Evolutionary conservation across 176 grass and related monocot species (phyloP), one percentile per base, ranked within the genome.

Genomic region (Juncus inflexus): DNA sequence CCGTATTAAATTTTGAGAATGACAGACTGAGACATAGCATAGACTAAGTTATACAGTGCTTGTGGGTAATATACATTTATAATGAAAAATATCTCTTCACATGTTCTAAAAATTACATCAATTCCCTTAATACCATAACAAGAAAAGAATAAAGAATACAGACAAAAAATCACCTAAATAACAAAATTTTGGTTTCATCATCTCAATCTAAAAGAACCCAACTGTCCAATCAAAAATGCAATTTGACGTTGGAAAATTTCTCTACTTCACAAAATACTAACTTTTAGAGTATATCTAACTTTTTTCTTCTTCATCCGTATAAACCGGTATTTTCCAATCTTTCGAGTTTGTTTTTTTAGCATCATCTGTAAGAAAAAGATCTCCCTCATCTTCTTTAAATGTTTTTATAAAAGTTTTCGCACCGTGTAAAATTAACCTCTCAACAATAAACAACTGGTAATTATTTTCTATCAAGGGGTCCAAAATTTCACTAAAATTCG

Each of bases 371-470:
- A 96, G 87, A 57, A 72, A 78, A 74, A 91, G 87, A 79, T 97
- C 94, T n/a, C 58, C 79, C 36, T 82, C 74, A 4, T 86, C 79
- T 77, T 97, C 94, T 72, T 92, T 89, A 69, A 91, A 86, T 16
- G 94, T 97, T 79, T 97, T 97, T 60, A 92, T 86, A 62, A 89
- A 86, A 2, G 60, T 89, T 78, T 50, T 97, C 53, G 85, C 85
- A 13, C 85, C 88, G 80, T 79, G 80, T 79, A 91, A 83, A n/a
- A 96, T 64, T 75, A 96, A 67, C 72, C 87, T 96, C 78, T 96
- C 92, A 6, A 97, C 68, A 72, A 97, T 97, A 62, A 97, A 97
- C 59, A 91, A 72, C 60, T 89, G 87, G 76, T 97, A 86, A 60
- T 90, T 90, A 66, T 96, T 96, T 66, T 88, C 58, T 4, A 89